These are phyloP conservation scores for Aspergillus haitiensis DNA, from an alignment of 495 filamentous ascomycete genomes.

Conservation along the genomic window DNA sequence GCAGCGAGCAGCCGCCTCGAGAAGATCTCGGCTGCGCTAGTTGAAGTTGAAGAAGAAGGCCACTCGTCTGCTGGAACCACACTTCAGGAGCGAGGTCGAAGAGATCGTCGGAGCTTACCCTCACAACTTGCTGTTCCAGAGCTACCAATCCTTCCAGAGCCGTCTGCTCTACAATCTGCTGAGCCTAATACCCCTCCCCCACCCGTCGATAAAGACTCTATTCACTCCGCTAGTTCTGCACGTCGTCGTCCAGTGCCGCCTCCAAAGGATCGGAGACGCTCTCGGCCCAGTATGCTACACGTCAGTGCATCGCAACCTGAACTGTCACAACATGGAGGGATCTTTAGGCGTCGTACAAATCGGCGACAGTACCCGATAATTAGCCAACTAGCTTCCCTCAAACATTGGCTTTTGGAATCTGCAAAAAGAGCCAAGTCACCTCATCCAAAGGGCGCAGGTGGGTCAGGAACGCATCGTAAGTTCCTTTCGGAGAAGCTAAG, in stretches of 20 bases:
- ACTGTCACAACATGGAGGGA: constrained; percentile 55
- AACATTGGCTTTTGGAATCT: constrained; percentile 81
- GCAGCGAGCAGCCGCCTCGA: constrained; percentile 83
- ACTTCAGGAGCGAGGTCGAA: constrained; percentile 49
- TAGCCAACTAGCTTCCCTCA: constrained; percentile 79
- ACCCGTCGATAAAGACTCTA: constrained; percentile 76
- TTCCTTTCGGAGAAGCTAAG: constrained; percentile 45
- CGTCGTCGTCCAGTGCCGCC: constrained; percentile 73
- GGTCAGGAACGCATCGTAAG: constrained; percentile 35
- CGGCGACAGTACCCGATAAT: constrained; percentile 70
- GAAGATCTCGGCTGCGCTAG: constrained; percentile 68
- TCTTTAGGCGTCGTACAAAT: constrained; percentile 52
- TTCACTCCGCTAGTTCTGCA: constrained; percentile 68
- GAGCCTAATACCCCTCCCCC: constrained; percentile 51
- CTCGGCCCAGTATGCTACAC: constrained; percentile 76
- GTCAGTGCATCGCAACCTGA: constrained; percentile 73
- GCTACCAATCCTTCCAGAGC: constrained; percentile 71
- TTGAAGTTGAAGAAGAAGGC: constrained; percentile 74
- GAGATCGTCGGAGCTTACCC: constrained; percentile 57
- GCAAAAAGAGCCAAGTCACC: constrained; percentile 74
- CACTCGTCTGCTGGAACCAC: constrained; percentile 34
- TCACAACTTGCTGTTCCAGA: constrained; percentile 59
- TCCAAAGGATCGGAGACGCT: constrained; percentile 77
- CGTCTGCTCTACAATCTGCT: constrained; percentile 37
- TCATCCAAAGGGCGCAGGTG: constrained; percentile 35